Conservation (phyloP, 176 grass and related monocot species). For the Cenchrus purpureus region DNA sequence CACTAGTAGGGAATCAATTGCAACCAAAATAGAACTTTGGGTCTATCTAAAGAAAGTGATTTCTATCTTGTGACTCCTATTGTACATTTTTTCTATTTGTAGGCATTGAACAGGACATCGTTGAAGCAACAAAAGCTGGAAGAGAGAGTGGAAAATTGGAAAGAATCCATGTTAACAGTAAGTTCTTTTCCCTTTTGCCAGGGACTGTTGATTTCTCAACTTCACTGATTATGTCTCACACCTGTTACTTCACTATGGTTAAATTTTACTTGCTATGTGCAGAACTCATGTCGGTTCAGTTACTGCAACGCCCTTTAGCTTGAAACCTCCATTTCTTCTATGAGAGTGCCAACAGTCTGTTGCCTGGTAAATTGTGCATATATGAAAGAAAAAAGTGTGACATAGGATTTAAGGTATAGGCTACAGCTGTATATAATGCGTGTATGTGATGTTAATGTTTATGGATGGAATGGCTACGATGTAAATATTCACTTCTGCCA, state of each 20-base stretch:
- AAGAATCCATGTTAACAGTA: neutral
- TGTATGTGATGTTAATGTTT: neutral
- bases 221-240: neutral
- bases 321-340: neutral
- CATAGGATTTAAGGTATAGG: neutral
- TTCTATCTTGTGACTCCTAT: neutral
- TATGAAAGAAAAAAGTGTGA: neutral
- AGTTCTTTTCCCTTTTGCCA: neutral
- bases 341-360: neutral
- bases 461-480: neutral
- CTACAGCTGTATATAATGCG: neutral
- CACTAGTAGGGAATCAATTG: neutral
- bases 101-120: neutral
- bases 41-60: neutral
- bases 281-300: constrained; percentile 2
- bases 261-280: neutral
- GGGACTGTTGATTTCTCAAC: neutral
- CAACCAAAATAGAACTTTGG: neutral
- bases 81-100: neutral
- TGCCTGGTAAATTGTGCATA: neutral
- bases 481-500: neutral
- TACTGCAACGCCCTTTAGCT: neutral
- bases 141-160: constrained; percentile 5
- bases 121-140: neutral
- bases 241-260: neutral